These are phyloP conservation scores for Aspergillus texensis DNA, from an alignment of 2,329 filamentous ascomycete species.

Conservation along the genomic window DNA sequence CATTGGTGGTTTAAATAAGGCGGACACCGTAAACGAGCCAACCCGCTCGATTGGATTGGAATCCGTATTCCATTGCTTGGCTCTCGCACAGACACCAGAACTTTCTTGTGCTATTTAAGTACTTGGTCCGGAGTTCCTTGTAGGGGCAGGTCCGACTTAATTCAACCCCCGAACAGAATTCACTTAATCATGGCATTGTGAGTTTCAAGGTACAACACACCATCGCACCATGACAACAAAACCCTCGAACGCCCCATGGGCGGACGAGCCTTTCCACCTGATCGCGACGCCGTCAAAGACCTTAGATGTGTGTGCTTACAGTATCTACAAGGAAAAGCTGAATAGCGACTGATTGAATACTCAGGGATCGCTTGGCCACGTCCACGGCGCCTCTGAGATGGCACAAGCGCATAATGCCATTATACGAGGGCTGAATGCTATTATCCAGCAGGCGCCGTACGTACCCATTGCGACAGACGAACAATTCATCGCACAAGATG, in stretches of 20 bases:
- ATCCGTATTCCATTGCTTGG: not conserved
- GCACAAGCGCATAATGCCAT: not conserved
- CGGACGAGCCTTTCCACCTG: not conserved
- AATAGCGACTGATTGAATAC: not conserved
- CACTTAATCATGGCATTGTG: not conserved
- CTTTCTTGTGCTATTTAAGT: not conserved
- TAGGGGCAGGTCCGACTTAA: fast-evolving
- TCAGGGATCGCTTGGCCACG: not conserved
- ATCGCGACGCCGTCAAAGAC: not conserved
- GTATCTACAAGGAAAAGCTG: not conserved
- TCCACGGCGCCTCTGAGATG: not conserved
- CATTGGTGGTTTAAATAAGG: not conserved
- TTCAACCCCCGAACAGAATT: fast-evolving
- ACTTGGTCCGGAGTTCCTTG: not conserved
- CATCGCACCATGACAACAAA: not conserved
- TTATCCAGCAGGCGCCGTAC: not conserved
- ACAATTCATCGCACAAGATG: not conserved
- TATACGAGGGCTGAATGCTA: not conserved
- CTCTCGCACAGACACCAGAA: not conserved
- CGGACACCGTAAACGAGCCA: not conserved
- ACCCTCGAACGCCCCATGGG: not conserved
- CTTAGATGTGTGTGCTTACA: not conserved
- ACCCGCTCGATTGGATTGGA: not conserved
- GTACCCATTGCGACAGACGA: not conserved
- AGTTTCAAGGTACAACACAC: not conserved